Conservation (phyloP, 2,329 filamentous ascomycete genomes). For the Colletotrichum echinochloae region DNA sequence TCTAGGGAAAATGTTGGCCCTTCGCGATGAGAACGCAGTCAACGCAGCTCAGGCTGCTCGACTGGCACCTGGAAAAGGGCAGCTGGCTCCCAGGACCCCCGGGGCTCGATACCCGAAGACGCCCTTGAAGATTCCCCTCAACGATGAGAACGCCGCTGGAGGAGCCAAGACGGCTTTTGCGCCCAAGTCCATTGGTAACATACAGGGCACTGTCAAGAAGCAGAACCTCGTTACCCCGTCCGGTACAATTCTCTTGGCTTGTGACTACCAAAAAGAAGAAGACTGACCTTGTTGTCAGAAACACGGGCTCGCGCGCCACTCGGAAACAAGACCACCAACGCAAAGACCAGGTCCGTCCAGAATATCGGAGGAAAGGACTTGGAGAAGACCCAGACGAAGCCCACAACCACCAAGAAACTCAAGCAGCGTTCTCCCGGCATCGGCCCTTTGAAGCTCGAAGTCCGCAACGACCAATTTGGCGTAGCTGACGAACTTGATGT, state of each 20-base stretch:
- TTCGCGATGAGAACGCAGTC: constrained; percentile 42
- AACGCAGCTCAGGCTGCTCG: constrained; percentile 41
- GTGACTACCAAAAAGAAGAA: constrained; percentile 31
- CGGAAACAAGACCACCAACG: constrained; percentile 96
- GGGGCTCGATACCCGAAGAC: constrained; percentile 83
- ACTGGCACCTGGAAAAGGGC: constrained; percentile 40
- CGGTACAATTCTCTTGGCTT: constrained; percentile 29
- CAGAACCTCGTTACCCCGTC: constrained; percentile 42
- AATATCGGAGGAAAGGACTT: constrained; percentile 74
- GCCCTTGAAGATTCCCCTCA: constrained; percentile 79
- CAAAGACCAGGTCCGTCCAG: constrained; percentile 78
- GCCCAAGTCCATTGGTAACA: constrained; percentile 59
- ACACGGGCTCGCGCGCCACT: constrained; percentile 82
- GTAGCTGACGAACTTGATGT: constrained; percentile 75
- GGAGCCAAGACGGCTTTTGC: constrained; percentile 71
- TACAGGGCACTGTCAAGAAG: constrained; percentile 36
- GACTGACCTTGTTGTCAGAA: constrained; percentile 53
- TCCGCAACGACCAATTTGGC: constrained; percentile 66
- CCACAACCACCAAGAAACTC: constrained; percentile 68
- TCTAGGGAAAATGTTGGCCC: constrained; percentile 37
- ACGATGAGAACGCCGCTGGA: constrained; percentile 84
- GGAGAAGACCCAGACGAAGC: constrained; percentile 72
- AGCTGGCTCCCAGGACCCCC: constrained; percentile 80
- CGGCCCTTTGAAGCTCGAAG: constrained; percentile 71
- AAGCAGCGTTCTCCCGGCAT: constrained; percentile 66